Evolutionary conservation across 108 stramenopile species (phyloP), one percentile per base, ranked within the genome.

Genomic region (Phaeodactylum tricornutum): DNA sequence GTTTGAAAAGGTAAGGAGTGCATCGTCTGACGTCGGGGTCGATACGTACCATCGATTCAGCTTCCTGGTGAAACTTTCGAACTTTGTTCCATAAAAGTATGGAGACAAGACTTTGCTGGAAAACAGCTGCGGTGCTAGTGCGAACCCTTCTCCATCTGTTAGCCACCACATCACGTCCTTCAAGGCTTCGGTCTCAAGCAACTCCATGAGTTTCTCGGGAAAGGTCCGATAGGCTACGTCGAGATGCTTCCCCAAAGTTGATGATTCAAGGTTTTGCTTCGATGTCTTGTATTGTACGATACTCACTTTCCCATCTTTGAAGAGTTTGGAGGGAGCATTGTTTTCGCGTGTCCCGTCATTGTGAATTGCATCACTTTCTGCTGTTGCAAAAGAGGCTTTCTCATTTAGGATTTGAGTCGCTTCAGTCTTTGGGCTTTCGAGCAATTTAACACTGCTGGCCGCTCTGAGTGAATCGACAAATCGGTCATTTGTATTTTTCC

Each of bases 71-170:
- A 71, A 71, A 26, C 47, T 50, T 20, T 62, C 56, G 23, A 62
- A 58, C 48, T 69, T 69, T 1, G 61, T 37, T 19, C 62, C 43
- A 31, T 69, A 57, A 50, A 71, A 71, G 38, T 71, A 61, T 48
- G 36, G 25, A 4, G 34, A 17, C 6, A 71, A 30, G n/a, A 71
- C 30, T 16, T 44, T 22, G 12, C 24, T 47, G 14, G 57, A 25
- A 23, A 71, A 59, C 53, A 58, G 41, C 4, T 64, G 24, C 16
- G 57, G 45, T 16, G 50, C 53, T 8, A 71, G 15, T 41, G 42
- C 47, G 38, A 71, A 71, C 4, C 43, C 51, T n/a, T 50, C 27
- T 1, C 69, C 69, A 35, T 64, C 47, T 21, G 57, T 55, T 9
- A 64, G 35, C 69, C 66, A 67, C 16, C 43, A 41, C 20, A 71